Conservation (phyloP, 176 grass and related monocot genomes). For the Carex kokanica region DNA sequence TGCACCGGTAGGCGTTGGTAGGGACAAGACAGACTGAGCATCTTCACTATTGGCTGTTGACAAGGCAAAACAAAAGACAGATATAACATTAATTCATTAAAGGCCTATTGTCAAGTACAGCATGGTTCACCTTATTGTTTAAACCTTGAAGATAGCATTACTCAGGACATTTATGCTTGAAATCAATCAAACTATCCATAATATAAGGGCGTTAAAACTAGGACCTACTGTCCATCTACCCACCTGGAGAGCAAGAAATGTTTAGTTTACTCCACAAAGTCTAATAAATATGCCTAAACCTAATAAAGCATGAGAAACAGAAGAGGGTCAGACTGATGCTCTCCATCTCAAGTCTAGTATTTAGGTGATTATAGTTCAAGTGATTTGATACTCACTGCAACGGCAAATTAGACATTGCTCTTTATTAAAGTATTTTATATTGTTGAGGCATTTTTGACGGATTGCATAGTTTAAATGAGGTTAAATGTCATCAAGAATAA, state of each 20-base stretch:
- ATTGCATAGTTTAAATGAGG: background rate
- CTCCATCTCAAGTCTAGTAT: background rate
- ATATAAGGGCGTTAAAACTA: background rate
- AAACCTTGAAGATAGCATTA: background rate
- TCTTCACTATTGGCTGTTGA: conserved; percentile 79
- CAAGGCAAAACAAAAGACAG: background rate
- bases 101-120: background rate
- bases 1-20: conserved; percentile 70
- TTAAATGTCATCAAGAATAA: background rate
- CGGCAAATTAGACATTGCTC: background rate
- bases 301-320: background rate
- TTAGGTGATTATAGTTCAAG: background rate
- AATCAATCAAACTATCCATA: background rate
- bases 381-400: background rate
- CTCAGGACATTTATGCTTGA: background rate
- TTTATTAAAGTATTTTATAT: background rate
- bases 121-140: background rate
- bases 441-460: background rate
- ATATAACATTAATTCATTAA: background rate
- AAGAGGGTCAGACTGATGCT: background rate
- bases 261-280: too few relatives aligned
- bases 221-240: background rate
- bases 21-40: conserved; percentile 77
- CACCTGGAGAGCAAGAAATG: conserved; percentile 6
- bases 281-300: background rate